Evolutionary conservation across 768 basidiomycete species (phyloP).

Genomic region (Lactarius trivialis): DNA sequence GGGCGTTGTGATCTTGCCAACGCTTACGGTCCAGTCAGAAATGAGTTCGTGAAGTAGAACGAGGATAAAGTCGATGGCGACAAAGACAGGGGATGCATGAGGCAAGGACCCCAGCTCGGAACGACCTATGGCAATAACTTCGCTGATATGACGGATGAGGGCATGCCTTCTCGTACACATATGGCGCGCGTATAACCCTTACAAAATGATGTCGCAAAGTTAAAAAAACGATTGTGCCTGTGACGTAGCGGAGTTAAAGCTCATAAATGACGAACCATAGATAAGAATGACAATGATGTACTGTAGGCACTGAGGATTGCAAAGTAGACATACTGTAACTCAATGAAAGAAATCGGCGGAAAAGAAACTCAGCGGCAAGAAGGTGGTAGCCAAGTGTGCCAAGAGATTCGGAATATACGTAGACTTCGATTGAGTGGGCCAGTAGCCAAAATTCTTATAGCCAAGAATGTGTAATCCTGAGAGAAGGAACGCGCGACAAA

Average conservation of each 20-base stretch:
- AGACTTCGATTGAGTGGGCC: not conserved
- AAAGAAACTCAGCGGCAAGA: not conserved
- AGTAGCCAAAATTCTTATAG: not conserved
- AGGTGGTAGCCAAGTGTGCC: not conserved
- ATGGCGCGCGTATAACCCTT: not conserved
- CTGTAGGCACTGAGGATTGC: not conserved
- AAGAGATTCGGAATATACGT: not conserved
- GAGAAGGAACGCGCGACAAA: not conserved
- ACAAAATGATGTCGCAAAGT: not conserved
- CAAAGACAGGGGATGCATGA: not conserved
- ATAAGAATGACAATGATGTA: constrained; percentile 1
- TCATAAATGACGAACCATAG: constrained; percentile 5
- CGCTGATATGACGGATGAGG: not conserved
- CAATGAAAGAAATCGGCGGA: not conserved
- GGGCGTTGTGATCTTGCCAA: not conserved
- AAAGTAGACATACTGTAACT: not conserved
- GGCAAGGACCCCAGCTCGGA: not conserved
- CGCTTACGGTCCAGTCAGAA: not conserved
- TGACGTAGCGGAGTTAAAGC: constrained; percentile 7
- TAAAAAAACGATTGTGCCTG: constrained; percentile 12
- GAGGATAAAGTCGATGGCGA: not conserved
- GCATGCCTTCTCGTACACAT: not conserved
- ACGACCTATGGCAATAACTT: constrained; percentile 8
- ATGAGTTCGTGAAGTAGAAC: not conserved
- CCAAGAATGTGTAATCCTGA: not conserved